Evolutionary conservation across 1,284 basidiomycete species (phyloP).

Genomic region (Gymnopus androsaceus): DNA sequence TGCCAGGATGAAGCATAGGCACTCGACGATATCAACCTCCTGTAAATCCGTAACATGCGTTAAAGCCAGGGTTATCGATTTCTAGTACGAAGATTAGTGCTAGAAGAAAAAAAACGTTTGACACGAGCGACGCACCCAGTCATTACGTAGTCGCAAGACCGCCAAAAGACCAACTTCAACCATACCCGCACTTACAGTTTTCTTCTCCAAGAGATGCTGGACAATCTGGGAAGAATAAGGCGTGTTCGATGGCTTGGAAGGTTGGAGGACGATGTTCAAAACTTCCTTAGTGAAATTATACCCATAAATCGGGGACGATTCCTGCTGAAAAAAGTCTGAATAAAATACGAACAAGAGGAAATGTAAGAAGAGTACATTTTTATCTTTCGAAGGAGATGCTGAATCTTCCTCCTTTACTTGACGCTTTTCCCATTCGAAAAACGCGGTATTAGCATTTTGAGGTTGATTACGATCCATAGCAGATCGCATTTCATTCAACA

Average conservation of each 20-base stretch:
- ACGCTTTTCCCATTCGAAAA: slow-evolving; percentile 40
- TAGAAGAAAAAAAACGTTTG: not conserved
- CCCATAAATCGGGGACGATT: slow-evolving; percentile 30
- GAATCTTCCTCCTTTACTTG: slow-evolving; percentile 15
- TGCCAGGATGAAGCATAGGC: slow-evolving; percentile 47
- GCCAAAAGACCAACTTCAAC: slow-evolving; percentile 56
- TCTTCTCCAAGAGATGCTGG: slow-evolving; percentile 53
- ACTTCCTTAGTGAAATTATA: slow-evolving; percentile 60
- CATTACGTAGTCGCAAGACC: slow-evolving; percentile 50
- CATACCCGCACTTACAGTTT: slow-evolving; percentile 60
- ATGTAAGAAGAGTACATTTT: not conserved
- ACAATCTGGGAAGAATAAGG: slow-evolving; percentile 56
- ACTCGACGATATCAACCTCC: slow-evolving; percentile 59
- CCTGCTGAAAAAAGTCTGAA: not conserved
- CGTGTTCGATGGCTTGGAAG: slow-evolving; percentile 34
- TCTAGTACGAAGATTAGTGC: slow-evolving; percentile 36
- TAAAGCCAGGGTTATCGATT: slow-evolving; percentile 55
- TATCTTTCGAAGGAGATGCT: not conserved
- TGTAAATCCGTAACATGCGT: slow-evolving; percentile 58
- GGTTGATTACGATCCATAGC: slow-evolving; percentile 34
- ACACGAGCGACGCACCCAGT: slow-evolving; percentile 57
- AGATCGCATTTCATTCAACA: slow-evolving; percentile 40
- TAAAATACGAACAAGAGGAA: slow-evolving; percentile 17
- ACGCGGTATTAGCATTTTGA: slow-evolving; percentile 46
- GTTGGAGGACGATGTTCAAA: slow-evolving; percentile 48